Conservation (phyloP, 2,329 filamentous ascomycete species). For the Ilyonectria destructans region DNA sequence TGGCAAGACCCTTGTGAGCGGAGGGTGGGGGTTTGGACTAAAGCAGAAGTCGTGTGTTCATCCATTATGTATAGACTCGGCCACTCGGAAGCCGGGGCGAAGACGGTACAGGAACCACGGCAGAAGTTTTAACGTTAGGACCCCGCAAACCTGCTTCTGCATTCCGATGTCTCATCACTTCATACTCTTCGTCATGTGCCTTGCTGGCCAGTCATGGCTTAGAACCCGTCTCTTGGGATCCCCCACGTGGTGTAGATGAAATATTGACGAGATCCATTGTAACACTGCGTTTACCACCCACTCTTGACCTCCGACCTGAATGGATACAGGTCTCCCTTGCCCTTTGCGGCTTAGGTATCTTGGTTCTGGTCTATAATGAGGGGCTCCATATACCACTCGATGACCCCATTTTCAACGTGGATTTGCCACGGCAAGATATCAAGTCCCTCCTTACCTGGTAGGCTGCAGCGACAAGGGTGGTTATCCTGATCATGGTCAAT, state of each 20-base stretch:
- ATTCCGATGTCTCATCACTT: constrained; percentile 11
- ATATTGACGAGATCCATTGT: too few species aligned
- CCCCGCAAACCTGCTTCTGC: constrained; percentile 26
- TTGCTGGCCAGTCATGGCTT: not conserved
- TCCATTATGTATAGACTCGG: constrained; percentile 13
- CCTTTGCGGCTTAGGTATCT: not conserved
- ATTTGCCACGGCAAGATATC: constrained; percentile 10
- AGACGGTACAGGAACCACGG: constrained; percentile 4
- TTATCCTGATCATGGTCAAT: constrained; percentile 15
- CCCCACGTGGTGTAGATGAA: constrained; percentile 9
- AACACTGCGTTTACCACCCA: not conserved
- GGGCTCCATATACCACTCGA: constrained; percentile 25
- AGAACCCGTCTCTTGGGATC: not conserved
- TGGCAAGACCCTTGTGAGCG: constrained; percentile 27
- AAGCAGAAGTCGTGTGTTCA: constrained; percentile 19
- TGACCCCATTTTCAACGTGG: constrained; percentile 36
- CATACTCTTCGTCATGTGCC: not conserved
- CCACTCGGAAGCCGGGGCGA: constrained; percentile 8
- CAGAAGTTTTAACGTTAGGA: constrained; percentile 4
- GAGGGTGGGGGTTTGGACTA: constrained; percentile 34
- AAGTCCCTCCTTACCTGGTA: constrained; percentile 22
- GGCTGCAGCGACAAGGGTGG: constrained; percentile 17
- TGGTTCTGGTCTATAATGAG: not conserved
- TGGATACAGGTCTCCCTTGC: not conserved
- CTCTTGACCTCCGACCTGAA: too few species aligned